Conservation (phyloP, 208 protist species). For the Kentomonas sorsogonicus region DNA sequence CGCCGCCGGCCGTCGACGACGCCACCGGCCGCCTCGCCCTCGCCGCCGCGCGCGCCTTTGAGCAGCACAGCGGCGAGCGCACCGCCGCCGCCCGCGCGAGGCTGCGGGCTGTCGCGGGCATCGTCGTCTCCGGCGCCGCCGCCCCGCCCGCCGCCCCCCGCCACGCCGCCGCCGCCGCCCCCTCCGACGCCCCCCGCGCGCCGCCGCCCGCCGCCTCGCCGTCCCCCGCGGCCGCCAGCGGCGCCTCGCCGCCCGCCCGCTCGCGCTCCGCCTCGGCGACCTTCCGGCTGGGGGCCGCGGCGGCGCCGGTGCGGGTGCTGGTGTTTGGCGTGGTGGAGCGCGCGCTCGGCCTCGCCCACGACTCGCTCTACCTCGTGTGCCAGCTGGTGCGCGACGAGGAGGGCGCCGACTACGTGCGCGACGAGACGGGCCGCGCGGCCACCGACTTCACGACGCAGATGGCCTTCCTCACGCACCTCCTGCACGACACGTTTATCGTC, state of each 20-base stretch:
- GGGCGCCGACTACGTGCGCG: slow-evolving; percentile 1
- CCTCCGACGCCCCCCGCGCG: neutral
- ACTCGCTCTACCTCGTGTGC: slow-evolving; percentile 46
- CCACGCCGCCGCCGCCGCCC: neutral
- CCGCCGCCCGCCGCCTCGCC: too few relatives aligned
- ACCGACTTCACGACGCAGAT: slow-evolving; percentile 54
- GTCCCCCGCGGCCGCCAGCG: too few relatives aligned
- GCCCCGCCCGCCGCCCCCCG: too few relatives aligned
- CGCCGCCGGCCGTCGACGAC: neutral
- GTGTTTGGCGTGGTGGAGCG: slow-evolving; percentile 58
- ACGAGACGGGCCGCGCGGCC: neutral
- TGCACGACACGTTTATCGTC: slow-evolving; percentile 38
- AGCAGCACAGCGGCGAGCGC: neutral
- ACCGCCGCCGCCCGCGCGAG: neutral
- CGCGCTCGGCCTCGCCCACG: slow-evolving; percentile 34
- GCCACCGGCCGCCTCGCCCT: neutral
- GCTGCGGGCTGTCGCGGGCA: neutral
- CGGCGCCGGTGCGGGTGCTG: slow-evolving; percentile 26
- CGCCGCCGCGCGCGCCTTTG: neutral
- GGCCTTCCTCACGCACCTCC: slow-evolving; percentile 28
- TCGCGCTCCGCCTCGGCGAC: too few relatives aligned
- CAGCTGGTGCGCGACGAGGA: slow-evolving; percentile 31
- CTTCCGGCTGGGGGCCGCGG: too few relatives aligned
- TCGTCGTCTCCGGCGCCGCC: neutral
- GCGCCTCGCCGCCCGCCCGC: too few relatives aligned